Base-by-base conservation (phyloP, 768 basidiomycete species). In the Megacollybia marginata region DNA sequence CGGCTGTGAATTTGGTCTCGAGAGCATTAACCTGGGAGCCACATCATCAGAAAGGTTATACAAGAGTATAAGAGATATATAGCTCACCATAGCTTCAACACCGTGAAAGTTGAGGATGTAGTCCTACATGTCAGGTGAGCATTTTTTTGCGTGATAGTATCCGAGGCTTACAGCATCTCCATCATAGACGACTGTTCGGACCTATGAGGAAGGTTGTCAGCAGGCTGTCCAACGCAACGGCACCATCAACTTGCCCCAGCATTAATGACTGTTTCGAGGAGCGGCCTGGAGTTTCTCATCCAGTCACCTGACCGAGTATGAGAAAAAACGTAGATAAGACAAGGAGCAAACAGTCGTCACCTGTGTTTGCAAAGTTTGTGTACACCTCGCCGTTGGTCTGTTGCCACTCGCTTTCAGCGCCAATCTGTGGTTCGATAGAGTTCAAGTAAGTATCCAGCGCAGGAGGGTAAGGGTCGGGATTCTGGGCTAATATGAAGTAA, bases 241-340 rank as follows among this genome's bases (percentile, higher is more conserved):
- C 23, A 38, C 28, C 11, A 45, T 23, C 44, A 56, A 45, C 71
- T 31, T 38, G 78, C 77, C 11, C 81, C 80, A 46, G 79, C 69
- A 51, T 81, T 70, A 55, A 84, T 79, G 12, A 83, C 78, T 5
- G 61, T 70, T 61, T 82, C 79, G 19, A 84, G 63, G 51, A 74
- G 52, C 0, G 74, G 76, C 15, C 70, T 48, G 50, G 69, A 70
- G 49, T 68, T 73, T 43, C 69, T 63, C 78, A 82, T 82, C 79
- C 79, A 82, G 55, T 84, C 82, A 18, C 72, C 74, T 72, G 40
- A 1, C n/a, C 13, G 42, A 13, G 19, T 18, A 13, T 49, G 31
- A 19, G 38, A 19, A 33, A 32, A 20, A 13, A 28, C 48, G 28
- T 32, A 9, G n/a, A n/a, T 20, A 13, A 13, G 4, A 20, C 5